phyloP scores from a whole-genome alignment of 495 filamentous ascomycete species.

The Aspergillus carlsbadensis region DNA sequence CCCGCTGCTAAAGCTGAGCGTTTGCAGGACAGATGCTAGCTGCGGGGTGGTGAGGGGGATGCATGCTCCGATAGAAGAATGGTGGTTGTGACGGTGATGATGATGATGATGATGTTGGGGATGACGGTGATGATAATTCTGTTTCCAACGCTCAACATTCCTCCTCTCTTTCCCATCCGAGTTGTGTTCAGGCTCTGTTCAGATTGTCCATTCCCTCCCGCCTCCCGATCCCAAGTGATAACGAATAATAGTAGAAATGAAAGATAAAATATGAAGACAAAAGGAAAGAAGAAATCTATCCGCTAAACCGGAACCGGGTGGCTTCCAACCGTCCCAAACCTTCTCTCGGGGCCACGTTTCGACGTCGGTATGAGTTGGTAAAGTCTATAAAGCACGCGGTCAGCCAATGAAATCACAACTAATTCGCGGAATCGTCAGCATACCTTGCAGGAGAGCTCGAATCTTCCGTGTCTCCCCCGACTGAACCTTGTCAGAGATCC shows the following conservation, averaged over 20 bases:
- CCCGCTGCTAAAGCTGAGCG: constrained; percentile 13
- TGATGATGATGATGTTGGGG: too few relatives aligned
- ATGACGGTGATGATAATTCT: background rate
- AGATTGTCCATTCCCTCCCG: background rate
- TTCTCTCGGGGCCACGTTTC: constrained; percentile 93
- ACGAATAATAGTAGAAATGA: background rate
- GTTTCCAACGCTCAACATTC: background rate
- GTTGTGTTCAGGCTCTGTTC: constrained; percentile 3
- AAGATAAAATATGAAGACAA: constrained; percentile 1
- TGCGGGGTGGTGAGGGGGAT: background rate
- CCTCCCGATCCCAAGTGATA: background rate
- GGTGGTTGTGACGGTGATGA: background rate
- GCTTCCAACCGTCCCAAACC: constrained; percentile 84
- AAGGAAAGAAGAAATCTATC: constrained; percentile 34
- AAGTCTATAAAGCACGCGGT: constrained; percentile 59
- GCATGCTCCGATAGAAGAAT: background rate
- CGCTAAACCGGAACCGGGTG: constrained; percentile 78
- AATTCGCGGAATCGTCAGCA: background rate
- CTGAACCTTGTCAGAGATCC: constrained; percentile 65
- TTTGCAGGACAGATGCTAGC: background rate
- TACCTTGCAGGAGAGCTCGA: constrained; percentile 75
- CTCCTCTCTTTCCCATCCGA: background rate
- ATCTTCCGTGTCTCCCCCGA: constrained; percentile 78
- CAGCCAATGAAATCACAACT: constrained; percentile 6
- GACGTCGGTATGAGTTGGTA: constrained; percentile 85